Evolutionary conservation across 495 filamentous ascomycete genomes (phyloP), one percentile per base, ranked within the genome.

Genomic region (Penicillium steckii): DNA sequence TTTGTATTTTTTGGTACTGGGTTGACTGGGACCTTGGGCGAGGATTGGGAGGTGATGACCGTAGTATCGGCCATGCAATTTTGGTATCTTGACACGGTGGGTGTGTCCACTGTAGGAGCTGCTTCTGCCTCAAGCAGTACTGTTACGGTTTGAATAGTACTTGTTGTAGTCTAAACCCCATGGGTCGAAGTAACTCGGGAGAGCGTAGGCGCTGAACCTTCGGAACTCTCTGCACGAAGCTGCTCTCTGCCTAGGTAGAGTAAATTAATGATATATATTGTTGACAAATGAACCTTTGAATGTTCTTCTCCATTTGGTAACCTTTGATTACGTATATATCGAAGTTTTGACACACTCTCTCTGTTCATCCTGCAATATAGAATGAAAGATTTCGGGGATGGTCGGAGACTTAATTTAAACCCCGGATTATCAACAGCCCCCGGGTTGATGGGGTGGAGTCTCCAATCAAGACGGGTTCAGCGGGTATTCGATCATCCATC

Each of bases 401-500:
- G 8, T 13, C 29, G 29, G 29, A 2, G 29, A n/a, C 29, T 32
- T 32, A 12, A 32, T 32, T 4, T n/a, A 13, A n/a, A 13, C 29
- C 29, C 29, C 29, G 29, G 8, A 2, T 32, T n/a, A n/a, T n/a
- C n/a, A n/a, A 38, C 44, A 25, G 10, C 17, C 27, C 12, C 53
- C 48, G 46, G 35, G 37, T n/a, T 53, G 46, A 25, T 48, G 53
- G 32, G 30, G 48, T 49, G 58, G 47, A 7, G 49, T 8, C n/a
- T 22, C 3, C 35, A n/a, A 13, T 32, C 29, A 32, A 4, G 10
- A 32, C 29, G 29, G n/a, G n/a, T 10, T 13, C 8, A 13, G 8
- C 51, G 59, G 55, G 25, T 61, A 58, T 54, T 54, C 22, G 30
- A 51, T 57, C 48, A 61, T 46, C 58, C 60, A 58, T 48, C 37